phyloP scores from a whole-genome alignment of 2,329 filamentous ascomycete species.

The Fusarium sp. region DNA sequence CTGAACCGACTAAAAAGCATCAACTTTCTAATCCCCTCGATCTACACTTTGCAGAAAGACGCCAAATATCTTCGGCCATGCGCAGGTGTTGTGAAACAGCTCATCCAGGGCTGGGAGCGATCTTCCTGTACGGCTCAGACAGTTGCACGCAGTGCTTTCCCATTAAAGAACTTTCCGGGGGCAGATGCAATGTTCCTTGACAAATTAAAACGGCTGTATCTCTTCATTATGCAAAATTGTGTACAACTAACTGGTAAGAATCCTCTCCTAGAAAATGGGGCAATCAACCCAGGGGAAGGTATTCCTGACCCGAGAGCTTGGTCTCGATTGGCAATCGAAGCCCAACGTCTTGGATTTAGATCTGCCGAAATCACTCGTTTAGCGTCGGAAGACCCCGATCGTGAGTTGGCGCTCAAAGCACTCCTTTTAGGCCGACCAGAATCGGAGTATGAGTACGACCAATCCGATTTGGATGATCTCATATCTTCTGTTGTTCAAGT shows the following conservation, averaged over 20 bases:
- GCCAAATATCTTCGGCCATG: conserved; percentile 15
- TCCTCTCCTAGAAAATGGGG: conserved; percentile 7
- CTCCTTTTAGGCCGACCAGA: neutral
- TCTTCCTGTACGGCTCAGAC: neutral
- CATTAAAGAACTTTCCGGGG: neutral
- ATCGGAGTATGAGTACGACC: neutral
- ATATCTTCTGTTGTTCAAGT: neutral
- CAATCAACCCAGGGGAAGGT: neutral
- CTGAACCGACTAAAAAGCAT: neutral
- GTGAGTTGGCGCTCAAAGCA: neutral
- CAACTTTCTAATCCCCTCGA: conserved; percentile 3
- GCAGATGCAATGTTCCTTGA: neutral
- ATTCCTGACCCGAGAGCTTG: neutral
- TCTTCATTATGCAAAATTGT: conserved; percentile 11
- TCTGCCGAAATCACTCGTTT: neutral
- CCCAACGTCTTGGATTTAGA: neutral
- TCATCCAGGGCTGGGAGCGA: neutral
- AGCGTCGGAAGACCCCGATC: neutral
- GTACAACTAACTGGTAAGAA: conserved; percentile 7
- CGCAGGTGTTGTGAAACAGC: conserved; percentile 1
- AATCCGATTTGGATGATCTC: neutral
- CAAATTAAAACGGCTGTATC: conserved; percentile 9
- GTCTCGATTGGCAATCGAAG: neutral
- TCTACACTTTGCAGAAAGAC: conserved; percentile 12
- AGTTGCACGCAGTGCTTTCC: conserved; percentile 1